Conservation (phyloP, 768 basidiomycete genomes). For the Leccinum longicurvipes region DNA sequence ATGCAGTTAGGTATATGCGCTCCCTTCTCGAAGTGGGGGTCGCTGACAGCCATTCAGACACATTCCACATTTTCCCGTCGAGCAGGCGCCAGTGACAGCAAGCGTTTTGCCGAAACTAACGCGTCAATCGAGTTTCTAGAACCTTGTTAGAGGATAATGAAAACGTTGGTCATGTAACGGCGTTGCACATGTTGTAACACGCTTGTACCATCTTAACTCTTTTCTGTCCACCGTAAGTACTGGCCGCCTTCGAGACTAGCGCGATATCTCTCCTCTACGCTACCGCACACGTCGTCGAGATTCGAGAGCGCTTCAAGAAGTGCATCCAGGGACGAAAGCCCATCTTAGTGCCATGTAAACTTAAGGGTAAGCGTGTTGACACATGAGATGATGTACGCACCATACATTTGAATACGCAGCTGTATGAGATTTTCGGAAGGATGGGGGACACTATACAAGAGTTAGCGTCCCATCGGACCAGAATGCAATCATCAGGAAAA, state of each 20-base stretch:
- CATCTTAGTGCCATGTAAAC: constrained; percentile 49
- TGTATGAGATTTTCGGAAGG: constrained; percentile 97
- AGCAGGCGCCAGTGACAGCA: too few species aligned
- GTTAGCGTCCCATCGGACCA: not conserved
- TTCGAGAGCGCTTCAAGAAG: constrained; percentile 73
- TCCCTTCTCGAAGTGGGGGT: too few species aligned
- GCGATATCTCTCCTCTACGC: constrained; percentile 67
- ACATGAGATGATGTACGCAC: constrained; percentile 46
- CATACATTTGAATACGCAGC: constrained; percentile 99
- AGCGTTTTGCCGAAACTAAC: too few species aligned
- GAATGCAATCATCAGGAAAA: too few species aligned
- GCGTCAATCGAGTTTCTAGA: too few species aligned
- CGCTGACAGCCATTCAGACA: too few species aligned
- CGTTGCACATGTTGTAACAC: not conserved
- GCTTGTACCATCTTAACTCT: constrained; percentile 37
- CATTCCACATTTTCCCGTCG: too few species aligned
- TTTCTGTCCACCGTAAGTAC: constrained; percentile 70
- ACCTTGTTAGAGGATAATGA: too few species aligned
- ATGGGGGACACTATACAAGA: constrained; percentile 57
- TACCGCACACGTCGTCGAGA: constrained; percentile 71
- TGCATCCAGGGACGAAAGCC: constrained; percentile 80
- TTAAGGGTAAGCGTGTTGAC: not conserved
- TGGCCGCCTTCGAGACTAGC: constrained; percentile 50
- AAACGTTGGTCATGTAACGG: too few species aligned
- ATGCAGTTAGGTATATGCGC: too few species aligned